These are phyloP conservation scores for Xylaria sp. DNA, from an alignment of 2,329 filamentous ascomycete genomes.

Conservation along the genomic window DNA sequence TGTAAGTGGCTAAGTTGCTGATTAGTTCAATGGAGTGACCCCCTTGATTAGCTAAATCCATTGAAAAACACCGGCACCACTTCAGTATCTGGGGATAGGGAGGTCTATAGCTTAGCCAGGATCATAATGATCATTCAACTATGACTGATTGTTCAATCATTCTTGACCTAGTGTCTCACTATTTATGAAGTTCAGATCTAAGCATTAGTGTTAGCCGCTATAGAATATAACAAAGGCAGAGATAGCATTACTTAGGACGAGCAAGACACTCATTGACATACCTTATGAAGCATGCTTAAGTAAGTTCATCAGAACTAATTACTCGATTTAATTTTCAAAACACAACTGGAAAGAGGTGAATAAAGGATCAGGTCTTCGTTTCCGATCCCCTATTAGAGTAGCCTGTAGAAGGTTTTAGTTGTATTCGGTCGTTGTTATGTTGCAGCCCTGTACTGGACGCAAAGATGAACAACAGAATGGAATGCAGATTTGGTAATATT, in stretches of 20 bases:
- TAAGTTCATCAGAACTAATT: not conserved
- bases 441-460: not conserved
- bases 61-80: too few relatives aligned
- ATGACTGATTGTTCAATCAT: too few relatives aligned
- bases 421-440: not conserved
- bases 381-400: not conserved
- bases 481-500: too few relatives aligned
- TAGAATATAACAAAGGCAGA: too few relatives aligned
- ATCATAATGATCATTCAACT: not conserved
- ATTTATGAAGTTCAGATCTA: not conserved
- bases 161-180: not conserved
- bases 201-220: not conserved
- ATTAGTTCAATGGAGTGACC: too few relatives aligned
- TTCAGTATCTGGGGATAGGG: too few relatives aligned
- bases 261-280: not conserved
- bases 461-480: too few relatives aligned
- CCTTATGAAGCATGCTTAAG: not conserved
- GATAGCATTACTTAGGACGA: not conserved
- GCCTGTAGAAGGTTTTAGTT: not conserved
- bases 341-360: not conserved
- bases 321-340: not conserved
- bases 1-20: too few relatives aligned
- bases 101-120: not conserved
- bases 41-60: too few relatives aligned
- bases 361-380: not conserved